Evolutionary conservation across 1,284 basidiomycete species (phyloP).

Genomic region (Pisolithus thermaeus): DNA sequence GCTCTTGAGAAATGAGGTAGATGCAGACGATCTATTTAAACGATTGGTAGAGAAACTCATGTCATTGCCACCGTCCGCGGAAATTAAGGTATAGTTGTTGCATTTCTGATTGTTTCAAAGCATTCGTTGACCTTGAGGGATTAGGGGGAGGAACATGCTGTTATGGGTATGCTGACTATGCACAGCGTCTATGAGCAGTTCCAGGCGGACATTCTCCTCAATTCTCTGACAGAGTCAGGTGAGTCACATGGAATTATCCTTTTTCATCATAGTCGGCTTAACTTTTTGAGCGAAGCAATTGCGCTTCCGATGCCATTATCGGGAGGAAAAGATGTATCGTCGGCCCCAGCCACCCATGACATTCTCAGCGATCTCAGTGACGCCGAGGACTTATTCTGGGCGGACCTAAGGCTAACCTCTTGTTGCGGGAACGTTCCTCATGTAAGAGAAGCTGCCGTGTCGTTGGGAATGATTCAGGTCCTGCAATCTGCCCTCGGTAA

Average conservation of each 20-base stretch:
- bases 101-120: conserved; percentile 17
- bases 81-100: conserved; percentile 45
- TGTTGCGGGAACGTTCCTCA: conserved; percentile 60
- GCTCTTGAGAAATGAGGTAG: conserved; percentile 58
- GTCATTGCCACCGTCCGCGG: conserved; percentile 48
- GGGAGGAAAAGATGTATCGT: conserved; percentile 34
- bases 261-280: background rate
- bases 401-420: conserved; percentile 53
- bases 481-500: conserved; percentile 78
- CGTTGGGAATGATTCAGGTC: conserved; percentile 64
- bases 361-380: conserved; percentile 57
- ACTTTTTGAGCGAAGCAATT: conserved; percentile 50
- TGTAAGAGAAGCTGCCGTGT: conserved; percentile 68
- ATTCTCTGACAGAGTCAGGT: conserved; percentile 84
- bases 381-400: conserved; percentile 68
- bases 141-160: conserved; percentile 66
- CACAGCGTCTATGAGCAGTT: conserved; percentile 74
- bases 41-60: conserved; percentile 54
- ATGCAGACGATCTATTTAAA: conserved; percentile 52
- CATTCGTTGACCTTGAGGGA: background rate
- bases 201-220: conserved; percentile 80
- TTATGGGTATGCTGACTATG: conserved; percentile 70
- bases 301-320: conserved; percentile 79
- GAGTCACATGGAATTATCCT: conserved; percentile 22
- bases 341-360: conserved; percentile 48